Percentiles rank a stretch among this genome's conserved stretches.
These are phyloP conservation scores for Casuarina glauca DNA, from an alignment of 306 rosid species.

Conservation along the genomic window DNA sequence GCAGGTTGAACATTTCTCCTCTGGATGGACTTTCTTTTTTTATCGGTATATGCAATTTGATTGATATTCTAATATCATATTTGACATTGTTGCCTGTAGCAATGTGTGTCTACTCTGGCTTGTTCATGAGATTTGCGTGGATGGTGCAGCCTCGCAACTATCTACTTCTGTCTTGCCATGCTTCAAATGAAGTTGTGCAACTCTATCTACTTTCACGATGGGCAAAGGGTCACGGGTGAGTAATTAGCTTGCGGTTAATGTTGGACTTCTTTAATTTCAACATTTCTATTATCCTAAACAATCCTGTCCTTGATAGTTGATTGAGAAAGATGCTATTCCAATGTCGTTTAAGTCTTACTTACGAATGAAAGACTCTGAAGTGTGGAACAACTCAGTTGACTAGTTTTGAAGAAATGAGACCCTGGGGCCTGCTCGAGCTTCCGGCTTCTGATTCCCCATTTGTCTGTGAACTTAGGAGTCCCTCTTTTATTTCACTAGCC, in stretches of 20 bases:
- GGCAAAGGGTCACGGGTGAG: slow-evolving; percentile 62
- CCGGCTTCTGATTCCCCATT: not conserved
- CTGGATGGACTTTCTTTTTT: slow-evolving; percentile 4
- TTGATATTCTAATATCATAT: slow-evolving; percentile 4
- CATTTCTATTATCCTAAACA: not conserved
- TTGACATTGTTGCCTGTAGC: slow-evolving; percentile 42
- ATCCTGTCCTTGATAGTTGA: not conserved
- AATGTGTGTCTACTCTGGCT: slow-evolving; percentile 60
- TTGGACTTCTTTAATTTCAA: not conserved
- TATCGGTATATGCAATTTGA: not conserved
- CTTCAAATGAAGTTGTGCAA: slow-evolving; percentile 66
- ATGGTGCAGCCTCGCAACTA: slow-evolving; percentile 79
- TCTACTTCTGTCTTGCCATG: slow-evolving; percentile 67
- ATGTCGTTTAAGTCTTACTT: not conserved
- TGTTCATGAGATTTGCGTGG: slow-evolving; percentile 80
- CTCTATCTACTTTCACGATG: slow-evolving; percentile 69
- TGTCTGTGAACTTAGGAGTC: not conserved
- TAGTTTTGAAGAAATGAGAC: not conserved
- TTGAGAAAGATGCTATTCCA: not conserved
- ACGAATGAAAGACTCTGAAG: not conserved
- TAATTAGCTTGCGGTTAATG: not conserved
- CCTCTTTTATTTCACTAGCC: not conserved
- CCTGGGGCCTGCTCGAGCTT: not conserved
- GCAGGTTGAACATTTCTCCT: slow-evolving; percentile 53
- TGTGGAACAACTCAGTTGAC: not conserved